These are phyloP conservation scores for Colletotrichum trifolii DNA, from an alignment of 2,329 filamentous ascomycete genomes.

Conservation along the genomic window DNA sequence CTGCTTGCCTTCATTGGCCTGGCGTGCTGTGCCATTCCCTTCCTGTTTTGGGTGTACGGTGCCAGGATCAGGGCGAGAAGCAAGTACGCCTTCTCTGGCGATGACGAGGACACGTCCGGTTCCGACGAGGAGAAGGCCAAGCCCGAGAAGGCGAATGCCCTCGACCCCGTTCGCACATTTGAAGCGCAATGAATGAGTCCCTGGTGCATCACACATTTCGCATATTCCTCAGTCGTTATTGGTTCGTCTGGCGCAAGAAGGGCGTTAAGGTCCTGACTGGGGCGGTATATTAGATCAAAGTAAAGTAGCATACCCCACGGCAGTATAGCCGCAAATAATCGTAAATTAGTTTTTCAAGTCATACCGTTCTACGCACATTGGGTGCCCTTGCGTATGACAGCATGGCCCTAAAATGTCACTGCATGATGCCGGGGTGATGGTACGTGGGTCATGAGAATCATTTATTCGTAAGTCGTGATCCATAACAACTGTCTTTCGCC, in stretches of 20 bases:
- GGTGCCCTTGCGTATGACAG: no score
- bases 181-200: slow-evolving; percentile 19
- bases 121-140: slow-evolving; percentile 53
- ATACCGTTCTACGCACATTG: no score
- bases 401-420: no score
- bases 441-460: neutral
- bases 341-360: no score
- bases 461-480: slow-evolving; percentile 31
- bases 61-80: slow-evolving; percentile 75
- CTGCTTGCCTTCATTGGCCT: slow-evolving; percentile 80
- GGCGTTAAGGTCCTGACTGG: slow-evolving; percentile 1
- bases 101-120: slow-evolving; percentile 55
- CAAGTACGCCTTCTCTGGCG: slow-evolving; percentile 78
- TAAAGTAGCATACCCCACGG: no score
- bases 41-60: slow-evolving; percentile 82
- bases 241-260: slow-evolving; percentile 15
- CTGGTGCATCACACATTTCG: no score
- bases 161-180: slow-evolving; percentile 20
- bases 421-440: no score
- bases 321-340: no score
- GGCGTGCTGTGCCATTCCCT: slow-evolving; percentile 85
- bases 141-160: slow-evolving; percentile 36
- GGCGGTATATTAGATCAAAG: slow-evolving; percentile 8
- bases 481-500: slow-evolving; percentile 12
- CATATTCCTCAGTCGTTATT: neutral